Base-by-base conservation (phyloP, 2,329 filamentous ascomycete genomes). In the Colletotrichum gigasporum region DNA sequence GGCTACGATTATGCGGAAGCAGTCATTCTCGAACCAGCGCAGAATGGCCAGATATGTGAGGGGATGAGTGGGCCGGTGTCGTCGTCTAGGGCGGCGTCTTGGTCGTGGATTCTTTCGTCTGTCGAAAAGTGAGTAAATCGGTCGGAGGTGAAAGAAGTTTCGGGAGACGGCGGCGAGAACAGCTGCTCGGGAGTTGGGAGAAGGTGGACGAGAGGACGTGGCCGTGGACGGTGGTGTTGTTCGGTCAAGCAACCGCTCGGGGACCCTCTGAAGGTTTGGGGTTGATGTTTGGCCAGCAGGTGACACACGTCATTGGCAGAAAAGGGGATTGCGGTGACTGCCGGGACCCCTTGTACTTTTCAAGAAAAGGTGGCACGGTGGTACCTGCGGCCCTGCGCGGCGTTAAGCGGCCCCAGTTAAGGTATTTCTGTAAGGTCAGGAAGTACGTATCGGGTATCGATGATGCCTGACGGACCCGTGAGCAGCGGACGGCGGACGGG, bases 301-400 rank as follows among this genome's bases (percentile, higher is more conserved):
- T 65, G 62, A 65, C 62, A 65, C 62, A 65, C 62, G 62, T 65
- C 62, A 65, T 65, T 65, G 62, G 62, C 62, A 65, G 62, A 65
- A 65, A 64, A 62, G 62, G 62, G 58, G 62, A 64, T 61, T 56
- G 57, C 28, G 57, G 62, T 65, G 62, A 62, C 62, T 62, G 56
- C 62, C 62, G 62, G 55, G 61, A 62, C 62, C 57, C 61, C 62
- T 55, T 65, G 56, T 62, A 62, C 35, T 62, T 61, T 62, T 50
- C 56, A 62, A 14, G 57, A 50, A 65, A 50, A 55, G 57, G 60
- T 55, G 50, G 56, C 56, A 55, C 57, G 57, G 62, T 55, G 62
- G 62, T 65, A 61, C 41, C 62, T 62, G 62, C 48, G 56, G 62
- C 57, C 62, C 56, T 65, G 62, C 26, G 57, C 62, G 62, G 62